Conservation (phyloP, 352 stramenopile genomes). For the Phytophthora nicotianae region DNA sequence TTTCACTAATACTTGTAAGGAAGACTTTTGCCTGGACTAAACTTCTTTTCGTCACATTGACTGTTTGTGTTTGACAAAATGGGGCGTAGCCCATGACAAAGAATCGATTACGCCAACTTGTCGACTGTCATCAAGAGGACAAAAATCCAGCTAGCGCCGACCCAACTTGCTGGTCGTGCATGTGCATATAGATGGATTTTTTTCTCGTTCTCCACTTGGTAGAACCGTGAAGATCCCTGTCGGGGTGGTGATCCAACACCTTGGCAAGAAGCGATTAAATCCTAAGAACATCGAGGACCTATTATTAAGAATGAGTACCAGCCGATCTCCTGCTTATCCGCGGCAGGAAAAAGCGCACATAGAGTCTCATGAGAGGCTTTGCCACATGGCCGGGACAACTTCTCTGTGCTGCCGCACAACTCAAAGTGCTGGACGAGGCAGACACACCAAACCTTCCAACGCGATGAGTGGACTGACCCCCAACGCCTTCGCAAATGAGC, state of each 20-base stretch:
- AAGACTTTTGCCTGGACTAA: neutral
- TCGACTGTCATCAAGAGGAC: neutral
- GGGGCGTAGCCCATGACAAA: neutral
- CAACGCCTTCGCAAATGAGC: slow-evolving; percentile 14
- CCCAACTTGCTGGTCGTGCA: neutral
- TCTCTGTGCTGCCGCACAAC: slow-evolving; percentile 18
- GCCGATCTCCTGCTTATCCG: slow-evolving; percentile 11
- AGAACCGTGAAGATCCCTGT: neutral
- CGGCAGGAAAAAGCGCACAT: neutral
- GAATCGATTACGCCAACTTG: neutral
- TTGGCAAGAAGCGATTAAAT: neutral
- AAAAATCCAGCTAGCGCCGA: neutral
- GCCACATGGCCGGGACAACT: slow-evolving; percentile 25
- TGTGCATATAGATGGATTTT: slow-evolving; percentile 19
- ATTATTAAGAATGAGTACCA: slow-evolving; percentile 1
- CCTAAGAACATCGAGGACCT: neutral
- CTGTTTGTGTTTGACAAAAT: too few species aligned
- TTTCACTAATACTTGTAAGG: neutral
- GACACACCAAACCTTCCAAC: neutral
- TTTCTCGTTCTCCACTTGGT: slow-evolving; percentile 21
- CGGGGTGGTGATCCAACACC: slow-evolving; percentile 6
- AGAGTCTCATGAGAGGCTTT: slow-evolving; percentile 5
- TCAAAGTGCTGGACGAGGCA: slow-evolving; percentile 14
- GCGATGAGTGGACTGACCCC: slow-evolving; percentile 28
- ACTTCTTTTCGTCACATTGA: neutral